Base-by-base conservation (phyloP, 208 protist species). In the Wallacemonas rigidus region DNA sequence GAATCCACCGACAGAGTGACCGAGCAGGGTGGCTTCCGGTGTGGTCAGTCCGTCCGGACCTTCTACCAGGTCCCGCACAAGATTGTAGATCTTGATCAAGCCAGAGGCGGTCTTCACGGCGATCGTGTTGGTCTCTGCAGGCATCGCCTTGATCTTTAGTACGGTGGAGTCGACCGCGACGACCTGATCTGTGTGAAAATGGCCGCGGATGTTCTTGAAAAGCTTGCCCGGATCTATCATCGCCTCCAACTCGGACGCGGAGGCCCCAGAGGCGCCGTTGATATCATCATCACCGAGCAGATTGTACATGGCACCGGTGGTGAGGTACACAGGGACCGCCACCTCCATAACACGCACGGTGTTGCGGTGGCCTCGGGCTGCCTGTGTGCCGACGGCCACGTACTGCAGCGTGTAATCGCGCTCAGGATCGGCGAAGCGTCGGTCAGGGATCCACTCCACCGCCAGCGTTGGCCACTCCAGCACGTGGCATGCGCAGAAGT, bases 331-430 rank as follows among this genome's bases (percentile, higher is more conserved):
- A 15, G 79, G 81, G 43, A 91, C 73, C 4, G 86, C 83, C 63
- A 89, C 72, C 72, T 87, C 83, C 76, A 91, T 78, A 40, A 87
- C 70, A 50, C 76, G 75, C 64, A 89, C 86, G n/a, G 60, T 67
- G 65, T 91, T 87, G 12, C 45, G 41, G 8, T 26, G 0, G 7
- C 72, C 76, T 8, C 51, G 74, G 2, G 17, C 26, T 40, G 77
- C 71, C 72, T 89, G 83, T 1, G 83, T 82, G 57, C 86, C 86
- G 26, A 87, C 65, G 12, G 79, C 76, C 57, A 91, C 45, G 74
- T 82, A 89, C 69, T 89, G 77, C 69, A 89, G 65, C 39, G 80
- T 83, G 81, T 87, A 91, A 75, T 89, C 83, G 14, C 76, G 71
- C 74, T 79, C 81, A 7, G 78, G 71, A 55, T 85, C 80, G 14